Percentiles rank a stretch among this genome's conserved stretches.
These are phyloP conservation scores for Haberlea rhodopensis DNA, from an alignment of 257 asterid genomes.

Conservation along the genomic window DNA sequence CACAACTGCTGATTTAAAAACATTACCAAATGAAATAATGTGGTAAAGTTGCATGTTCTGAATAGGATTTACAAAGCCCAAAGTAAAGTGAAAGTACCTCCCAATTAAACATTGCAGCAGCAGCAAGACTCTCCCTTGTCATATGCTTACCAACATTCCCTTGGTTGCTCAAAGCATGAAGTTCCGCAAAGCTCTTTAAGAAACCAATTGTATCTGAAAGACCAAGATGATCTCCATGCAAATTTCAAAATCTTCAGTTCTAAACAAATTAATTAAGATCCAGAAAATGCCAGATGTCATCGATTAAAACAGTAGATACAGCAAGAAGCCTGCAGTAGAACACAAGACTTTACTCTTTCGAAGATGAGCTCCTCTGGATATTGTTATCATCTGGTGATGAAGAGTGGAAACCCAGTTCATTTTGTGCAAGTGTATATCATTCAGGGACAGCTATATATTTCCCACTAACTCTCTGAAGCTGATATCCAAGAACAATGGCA, in stretches of 20 bases:
- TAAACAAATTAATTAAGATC: slow-evolving; percentile 24
- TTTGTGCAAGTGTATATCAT: slow-evolving; percentile 57
- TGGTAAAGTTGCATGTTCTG: too few relatives aligned
- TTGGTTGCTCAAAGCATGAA: slow-evolving; percentile 41
- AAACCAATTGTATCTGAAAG: slow-evolving; percentile 61
- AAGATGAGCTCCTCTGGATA: slow-evolving; percentile 17
- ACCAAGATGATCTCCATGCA: slow-evolving; percentile 67
- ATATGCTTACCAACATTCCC: slow-evolving; percentile 35
- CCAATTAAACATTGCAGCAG: slow-evolving; percentile 59
- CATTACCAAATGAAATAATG: slow-evolving; percentile 18
- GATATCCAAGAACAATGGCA: slow-evolving; percentile 79
- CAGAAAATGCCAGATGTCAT: neutral
- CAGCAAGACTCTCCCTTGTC: slow-evolving; percentile 54
- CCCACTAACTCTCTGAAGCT: slow-evolving; percentile 61
- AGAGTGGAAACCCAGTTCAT: slow-evolving; percentile 37
- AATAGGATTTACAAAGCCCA: too few relatives aligned
- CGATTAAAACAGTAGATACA: neutral
- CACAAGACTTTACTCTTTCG: slow-evolving; percentile 39
- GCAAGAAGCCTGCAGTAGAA: slow-evolving; percentile 24
- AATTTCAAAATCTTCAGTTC: slow-evolving; percentile 52
- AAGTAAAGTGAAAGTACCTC: slow-evolving; percentile 43
- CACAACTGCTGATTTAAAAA: slow-evolving; percentile 17
- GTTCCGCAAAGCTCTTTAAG: slow-evolving; percentile 49
- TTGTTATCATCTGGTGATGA: slow-evolving; percentile 32
- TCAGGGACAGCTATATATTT: slow-evolving; percentile 60